These are phyloP conservation scores for Hypoxylon sp. DNA, from an alignment of 2,329 filamentous ascomycete species.

Conservation along the genomic window DNA sequence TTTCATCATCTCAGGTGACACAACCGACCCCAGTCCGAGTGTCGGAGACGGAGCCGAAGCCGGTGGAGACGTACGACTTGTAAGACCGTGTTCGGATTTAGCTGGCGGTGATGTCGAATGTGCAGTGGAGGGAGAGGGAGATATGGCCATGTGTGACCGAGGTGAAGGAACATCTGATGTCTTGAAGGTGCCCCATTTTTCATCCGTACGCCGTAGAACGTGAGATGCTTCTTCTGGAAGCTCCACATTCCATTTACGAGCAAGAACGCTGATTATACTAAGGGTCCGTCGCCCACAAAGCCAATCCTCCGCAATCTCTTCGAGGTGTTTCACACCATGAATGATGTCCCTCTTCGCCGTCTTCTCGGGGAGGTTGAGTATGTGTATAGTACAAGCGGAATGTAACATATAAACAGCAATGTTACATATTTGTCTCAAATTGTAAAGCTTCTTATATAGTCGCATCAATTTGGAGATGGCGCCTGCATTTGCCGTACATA, in stretches of 20 bases:
- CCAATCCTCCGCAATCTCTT: conserved; percentile 97
- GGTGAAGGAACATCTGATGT: conserved; percentile 74
- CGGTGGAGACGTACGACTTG: conserved; percentile 55
- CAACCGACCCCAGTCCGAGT: conserved; percentile 46
- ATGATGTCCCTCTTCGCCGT: conserved; percentile 90
- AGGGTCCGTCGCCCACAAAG: conserved; percentile 88
- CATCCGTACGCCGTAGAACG: conserved; percentile 83
- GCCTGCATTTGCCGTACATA: conserved; percentile 90
- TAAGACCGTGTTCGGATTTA: conserved; percentile 55
- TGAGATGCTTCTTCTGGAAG: conserved; percentile 85
- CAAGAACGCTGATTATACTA: conserved; percentile 85
- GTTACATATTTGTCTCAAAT: conserved; percentile 93
- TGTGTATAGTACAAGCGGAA: conserved; percentile 93
- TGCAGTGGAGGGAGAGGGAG: conserved; percentile 48
- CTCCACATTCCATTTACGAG: conserved; percentile 90
- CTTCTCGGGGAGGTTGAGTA: conserved; percentile 94
- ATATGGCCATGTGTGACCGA: conserved; percentile 49
- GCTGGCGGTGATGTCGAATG: conserved; percentile 42
- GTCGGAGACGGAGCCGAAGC: conserved; percentile 50
- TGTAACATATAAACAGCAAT: conserved; percentile 96
- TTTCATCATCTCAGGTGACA: conserved; percentile 52
- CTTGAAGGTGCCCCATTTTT: conserved; percentile 82
- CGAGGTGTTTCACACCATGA: conserved; percentile 90
- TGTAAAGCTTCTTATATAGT: conserved; percentile 92
- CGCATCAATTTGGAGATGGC: conserved; percentile 95